These are phyloP conservation scores for Saturnispora silvae DNA, from an alignment of 805 yeast genomes.

Conservation along the genomic window DNA sequence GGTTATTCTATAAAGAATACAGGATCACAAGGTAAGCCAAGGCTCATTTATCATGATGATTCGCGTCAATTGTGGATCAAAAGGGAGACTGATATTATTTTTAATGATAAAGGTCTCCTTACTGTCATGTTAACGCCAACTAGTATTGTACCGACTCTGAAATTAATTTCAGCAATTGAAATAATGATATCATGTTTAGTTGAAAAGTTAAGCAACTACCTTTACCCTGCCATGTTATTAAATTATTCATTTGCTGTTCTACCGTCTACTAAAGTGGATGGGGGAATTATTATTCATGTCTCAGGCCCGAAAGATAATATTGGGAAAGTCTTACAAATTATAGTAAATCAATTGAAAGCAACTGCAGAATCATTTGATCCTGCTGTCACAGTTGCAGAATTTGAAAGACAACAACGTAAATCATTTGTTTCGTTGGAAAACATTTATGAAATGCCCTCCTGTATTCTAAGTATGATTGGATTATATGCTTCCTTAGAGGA, in stretches of 20 bases:
- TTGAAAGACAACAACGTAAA: constrained; percentile 37
- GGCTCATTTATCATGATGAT: constrained; percentile 25
- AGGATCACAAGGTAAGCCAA: constrained; percentile 25
- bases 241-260: constrained; percentile 48
- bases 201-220: constrained; percentile 25
- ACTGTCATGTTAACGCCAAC: constrained; percentile 37
- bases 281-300: constrained; percentile 40
- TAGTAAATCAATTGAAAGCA: constrained; percentile 26
- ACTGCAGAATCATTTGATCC: constrained; percentile 12
- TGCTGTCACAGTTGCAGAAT: constrained; percentile 23
- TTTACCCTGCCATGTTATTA: constrained; percentile 46
- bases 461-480: constrained; percentile 39
- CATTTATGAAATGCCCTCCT: constrained; percentile 34
- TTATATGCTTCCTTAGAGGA: constrained; percentile 45
- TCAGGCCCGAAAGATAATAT: constrained; percentile 42
- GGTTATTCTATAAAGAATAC: constrained; percentile 26
- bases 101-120: constrained; percentile 27
- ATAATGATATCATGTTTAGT: constrained; percentile 40
- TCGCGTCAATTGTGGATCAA: constrained; percentile 45
- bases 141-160: constrained; percentile 25
- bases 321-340: constrained; percentile 22
- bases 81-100: constrained; percentile 23
- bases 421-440: constrained; percentile 38
- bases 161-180: constrained; percentile 39
- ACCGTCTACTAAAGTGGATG: constrained; percentile 45